Base-by-base conservation (phyloP, 768 basidiomycete genomes). In the Lentinula sp. region DNA sequence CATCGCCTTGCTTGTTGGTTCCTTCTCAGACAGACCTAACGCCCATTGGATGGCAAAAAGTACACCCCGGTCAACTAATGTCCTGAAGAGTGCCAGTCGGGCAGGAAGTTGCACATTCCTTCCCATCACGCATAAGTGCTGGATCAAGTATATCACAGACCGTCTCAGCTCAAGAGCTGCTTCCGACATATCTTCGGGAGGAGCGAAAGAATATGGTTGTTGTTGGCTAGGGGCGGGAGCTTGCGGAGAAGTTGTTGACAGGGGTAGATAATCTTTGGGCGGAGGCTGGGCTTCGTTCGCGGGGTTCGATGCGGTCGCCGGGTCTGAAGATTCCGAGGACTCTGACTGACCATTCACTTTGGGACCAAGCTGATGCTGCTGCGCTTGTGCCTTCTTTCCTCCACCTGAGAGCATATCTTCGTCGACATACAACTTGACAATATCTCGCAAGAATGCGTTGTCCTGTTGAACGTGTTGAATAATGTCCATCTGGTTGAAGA, bases 401-500 rank as follows among this genome's bases (percentile, higher is more conserved):
- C 73, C 74, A 28, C 78, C 78, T 42, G 72, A 74, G 63, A 86
- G 69, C 72, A 87, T 80, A 61, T 86, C 85, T 62, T 88, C 87
- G 64, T 88, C 85, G 55, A 89, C 84, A 70, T 92, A 91, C 43
- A 91, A 72, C 48, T 78, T 75, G 39, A 96, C 89, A 13, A 98
- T 81, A 52, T 94, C 89, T 37, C 80, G 79, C 39, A 98, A 77
- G 70, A 98, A 91, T 10, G 74, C 70, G 1, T 81, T 81, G 66
- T 97, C 91, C 61, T 80, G 82, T 70, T 94, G 91, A 37, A 98
- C 83, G 69, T 96, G 87, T 53, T 81, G 85, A 68, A 99, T 95
- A 69, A 99, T 98, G 74, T 99, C 97, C 67, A 96, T 94, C 72
- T 99, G 96, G 75, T 98, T 97, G 83, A 95, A 98, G 70, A 98